Evolutionary conservation across 2,329 filamentous ascomycete genomes (phyloP), one percentile per base, ranked within the genome.

Genomic region (Salinomyces thailandicus): DNA sequence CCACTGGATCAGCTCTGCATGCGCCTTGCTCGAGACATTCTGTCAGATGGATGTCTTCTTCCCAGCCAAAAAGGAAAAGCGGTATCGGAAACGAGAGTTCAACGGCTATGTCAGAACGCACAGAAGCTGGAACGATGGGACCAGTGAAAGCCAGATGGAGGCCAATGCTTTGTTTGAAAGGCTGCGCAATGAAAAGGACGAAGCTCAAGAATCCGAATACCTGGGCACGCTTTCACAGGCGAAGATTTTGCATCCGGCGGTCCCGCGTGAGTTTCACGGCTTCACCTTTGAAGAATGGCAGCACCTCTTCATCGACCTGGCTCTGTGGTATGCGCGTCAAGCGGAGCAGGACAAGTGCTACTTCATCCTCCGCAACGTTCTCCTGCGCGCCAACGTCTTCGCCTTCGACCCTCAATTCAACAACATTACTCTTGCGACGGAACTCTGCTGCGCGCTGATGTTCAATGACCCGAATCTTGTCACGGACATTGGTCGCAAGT

Each of bases 281-380:
- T 83, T 96, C 31, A 67, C 77, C 0, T 94, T 96, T 53, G 69
- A 79, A 39, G 72, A 77, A 31, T 98, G 91, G 91, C 72, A 95
- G 3, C 83, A 93, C 48, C 71, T 94, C 1, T 94, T 98, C 55
- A 72, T 93, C 22, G 83, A 91, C 52, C 93, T 93, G 55, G 82
- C 86, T 3, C 69, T 95, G 32, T 69, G 79, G 4, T 71, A 91
- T 19, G 82, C 86, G 5, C 73, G 76, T 28, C 64, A 70, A 14
- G 78, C 78, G 20, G 75, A 81, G 32, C 67, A 73, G 11, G 71
- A 79, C 28, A 79, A 85, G 44, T 79, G 85, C 34, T 95, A 94
- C 57, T 76, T 80, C 34, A 75, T 85, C 5, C 79, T 93, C 48
- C 77, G 86, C 43, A 77, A 81, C 5, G 85, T 84, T 1, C 72